phyloP scores from a whole-genome alignment of 495 filamentous ascomycete species.

The Hypoxylon lenormandii region DNA sequence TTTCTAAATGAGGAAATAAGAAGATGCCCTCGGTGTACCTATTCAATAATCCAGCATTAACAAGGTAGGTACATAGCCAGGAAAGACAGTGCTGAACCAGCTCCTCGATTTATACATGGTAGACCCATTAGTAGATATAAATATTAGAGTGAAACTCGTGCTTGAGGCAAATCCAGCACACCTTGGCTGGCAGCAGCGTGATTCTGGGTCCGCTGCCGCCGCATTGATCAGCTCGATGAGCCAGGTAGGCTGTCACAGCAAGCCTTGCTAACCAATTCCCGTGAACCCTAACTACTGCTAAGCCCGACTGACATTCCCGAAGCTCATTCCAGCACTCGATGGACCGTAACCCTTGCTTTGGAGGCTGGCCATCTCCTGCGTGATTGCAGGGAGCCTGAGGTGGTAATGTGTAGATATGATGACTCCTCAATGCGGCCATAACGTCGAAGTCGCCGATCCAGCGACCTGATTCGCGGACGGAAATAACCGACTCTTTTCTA shows the following conservation, averaged over 20 bases:
- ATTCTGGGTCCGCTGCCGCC: neutral
- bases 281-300: conserved; percentile 7
- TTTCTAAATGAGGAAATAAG: too few relatives aligned
- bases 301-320: conserved; percentile 1
- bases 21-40: too few relatives aligned
- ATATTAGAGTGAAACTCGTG: neutral
- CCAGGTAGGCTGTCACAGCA: neutral
- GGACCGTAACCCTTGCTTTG: neutral
- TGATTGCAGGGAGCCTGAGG: conserved; percentile 7
- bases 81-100: too few relatives aligned
- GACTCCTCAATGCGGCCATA: neutral
- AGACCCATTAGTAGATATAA: neutral
- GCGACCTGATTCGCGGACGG: conserved; percentile 7
- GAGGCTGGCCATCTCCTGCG: neutral
- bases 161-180: neutral
- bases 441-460: conserved; percentile 15
- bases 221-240: neutral
- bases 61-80: too few relatives aligned
- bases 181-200: neutral
- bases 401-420: conserved; percentile 1
- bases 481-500: conserved; percentile 10
- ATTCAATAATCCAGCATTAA: too few relatives aligned
- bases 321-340: conserved; percentile 13
- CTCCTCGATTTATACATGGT: too few relatives aligned
- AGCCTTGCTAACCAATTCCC: conserved; percentile 15